These are phyloP conservation scores for Rosa multiflora DNA, from an alignment of 306 rosid species.

Conservation along the genomic window DNA sequence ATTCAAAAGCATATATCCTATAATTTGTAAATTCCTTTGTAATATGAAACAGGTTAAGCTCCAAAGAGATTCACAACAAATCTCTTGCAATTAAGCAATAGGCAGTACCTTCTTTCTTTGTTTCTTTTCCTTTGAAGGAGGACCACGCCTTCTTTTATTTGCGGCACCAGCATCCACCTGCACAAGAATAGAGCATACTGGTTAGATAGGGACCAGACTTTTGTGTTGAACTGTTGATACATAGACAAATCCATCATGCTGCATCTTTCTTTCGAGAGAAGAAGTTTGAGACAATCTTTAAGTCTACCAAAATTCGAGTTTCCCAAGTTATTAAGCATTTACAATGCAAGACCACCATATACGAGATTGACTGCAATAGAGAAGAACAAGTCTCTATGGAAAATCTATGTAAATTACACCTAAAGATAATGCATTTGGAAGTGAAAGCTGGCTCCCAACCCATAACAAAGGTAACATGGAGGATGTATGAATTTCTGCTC, in stretches of 20 bases:
- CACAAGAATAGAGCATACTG: constrained; percentile 24
- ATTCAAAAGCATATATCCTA: constrained; percentile 11
- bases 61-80: not conserved
- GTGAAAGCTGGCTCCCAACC: not conserved
- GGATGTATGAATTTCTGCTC: not conserved
- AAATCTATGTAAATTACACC: not conserved
- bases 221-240: not conserved
- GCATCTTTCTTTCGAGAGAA: not conserved
- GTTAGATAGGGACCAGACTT: constrained; percentile 11
- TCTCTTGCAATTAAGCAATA: not conserved
- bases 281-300: not conserved
- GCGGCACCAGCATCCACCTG: constrained; percentile 34
- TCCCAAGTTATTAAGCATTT: not conserved
- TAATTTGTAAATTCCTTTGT: not conserved
- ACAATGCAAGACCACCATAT: not conserved
- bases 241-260: not conserved
- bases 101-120: constrained; percentile 55
- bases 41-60: not conserved
- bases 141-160: constrained; percentile 53
- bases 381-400: not conserved
- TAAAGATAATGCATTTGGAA: not conserved
- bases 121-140: constrained; percentile 53
- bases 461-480: not conserved
- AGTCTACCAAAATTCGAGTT: not conserved
- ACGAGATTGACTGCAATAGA: not conserved